These are phyloP conservation scores for Wickerhamomyces subpelliculosus DNA, from an alignment of 805 yeast genomes.

Conservation along the genomic window DNA sequence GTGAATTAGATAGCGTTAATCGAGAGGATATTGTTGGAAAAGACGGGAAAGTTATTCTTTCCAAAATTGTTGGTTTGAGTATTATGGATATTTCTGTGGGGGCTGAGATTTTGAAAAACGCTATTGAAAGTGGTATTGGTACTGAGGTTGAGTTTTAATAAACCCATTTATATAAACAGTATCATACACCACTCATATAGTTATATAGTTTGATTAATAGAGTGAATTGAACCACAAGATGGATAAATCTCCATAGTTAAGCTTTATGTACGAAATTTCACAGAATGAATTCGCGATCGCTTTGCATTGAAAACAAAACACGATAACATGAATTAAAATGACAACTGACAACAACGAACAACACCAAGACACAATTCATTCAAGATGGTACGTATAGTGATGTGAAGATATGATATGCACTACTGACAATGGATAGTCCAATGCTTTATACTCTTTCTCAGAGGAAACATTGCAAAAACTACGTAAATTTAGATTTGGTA, in stretches of 20 bases:
- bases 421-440: slow-evolving; percentile 25
- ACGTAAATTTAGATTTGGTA: slow-evolving; percentile 66
- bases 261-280: too few species aligned
- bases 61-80: slow-evolving; percentile 55
- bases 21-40: too few species aligned
- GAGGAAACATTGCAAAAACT: slow-evolving; percentile 53
- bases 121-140: slow-evolving; percentile 24
- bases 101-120: slow-evolving; percentile 28
- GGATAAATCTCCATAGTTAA: too few species aligned
- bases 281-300: neutral
- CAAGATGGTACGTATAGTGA: neutral
- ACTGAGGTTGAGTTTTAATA: slow-evolving; percentile 23
- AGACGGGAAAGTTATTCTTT: slow-evolving; percentile 38
- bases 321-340: too few species aligned
- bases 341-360: neutral
- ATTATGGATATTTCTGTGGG: slow-evolving; percentile 59
- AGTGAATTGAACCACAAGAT: too few species aligned
- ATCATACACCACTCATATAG: too few species aligned
- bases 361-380: neutral
- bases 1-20: slow-evolving; percentile 27
- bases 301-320: neutral
- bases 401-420: neutral
- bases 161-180: too few species aligned
- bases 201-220: too few species aligned
- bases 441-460: slow-evolving; percentile 54